Evolutionary conservation across 1,139 yeast species (phyloP).

Genomic region (Blastobotrys ciferrii): DNA sequence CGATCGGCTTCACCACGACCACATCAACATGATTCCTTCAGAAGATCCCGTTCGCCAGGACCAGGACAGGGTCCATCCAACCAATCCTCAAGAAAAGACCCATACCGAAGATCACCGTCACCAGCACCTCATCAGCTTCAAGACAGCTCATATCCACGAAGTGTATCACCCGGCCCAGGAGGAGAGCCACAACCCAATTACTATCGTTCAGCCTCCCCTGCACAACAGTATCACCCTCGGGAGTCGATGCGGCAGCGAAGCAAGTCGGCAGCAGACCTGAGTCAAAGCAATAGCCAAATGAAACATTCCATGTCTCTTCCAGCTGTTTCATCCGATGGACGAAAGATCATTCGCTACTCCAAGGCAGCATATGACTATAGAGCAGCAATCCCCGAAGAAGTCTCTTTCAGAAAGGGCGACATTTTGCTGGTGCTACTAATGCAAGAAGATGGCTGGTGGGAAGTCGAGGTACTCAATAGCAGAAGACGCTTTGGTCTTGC

Average conservation of each 20-base stretch:
- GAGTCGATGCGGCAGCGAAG: conserved; percentile 25
- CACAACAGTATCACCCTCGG: conserved; percentile 9
- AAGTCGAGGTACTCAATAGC: conserved; percentile 62
- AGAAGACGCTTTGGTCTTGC: conserved; percentile 63
- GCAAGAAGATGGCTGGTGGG: conserved; percentile 92
- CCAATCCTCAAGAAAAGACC: conserved; percentile 14
- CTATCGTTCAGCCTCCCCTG: conserved; percentile 21
- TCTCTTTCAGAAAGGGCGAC: conserved; percentile 72
- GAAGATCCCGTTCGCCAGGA: conserved; percentile 10
- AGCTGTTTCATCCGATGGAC: conserved; percentile 43
- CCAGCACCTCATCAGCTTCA: conserved; percentile 12
- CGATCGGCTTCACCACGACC: conserved; percentile 19
- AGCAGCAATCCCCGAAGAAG: conserved; percentile 78
- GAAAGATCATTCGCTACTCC: conserved; percentile 57
- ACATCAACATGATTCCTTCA: conserved; percentile 2
- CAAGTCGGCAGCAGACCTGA: conserved; percentile 27
- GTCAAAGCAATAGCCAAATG: conserved; percentile 12
- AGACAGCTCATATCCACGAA: conserved; percentile 12
- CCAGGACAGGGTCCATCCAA: conserved; percentile 1
- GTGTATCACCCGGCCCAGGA: conserved; percentile 18
- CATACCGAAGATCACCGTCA: conserved; percentile 23
- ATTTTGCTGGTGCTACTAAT: conserved; percentile 63
- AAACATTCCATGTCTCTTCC: conserved; percentile 14
- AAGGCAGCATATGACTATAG: conserved; percentile 69
- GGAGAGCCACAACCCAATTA: conserved; percentile 5